Evolutionary conservation across 192 early-diverging fungal genomes (phyloP), one percentile per base, ranked within the genome.

Genomic region (Podila minutissima): DNA sequence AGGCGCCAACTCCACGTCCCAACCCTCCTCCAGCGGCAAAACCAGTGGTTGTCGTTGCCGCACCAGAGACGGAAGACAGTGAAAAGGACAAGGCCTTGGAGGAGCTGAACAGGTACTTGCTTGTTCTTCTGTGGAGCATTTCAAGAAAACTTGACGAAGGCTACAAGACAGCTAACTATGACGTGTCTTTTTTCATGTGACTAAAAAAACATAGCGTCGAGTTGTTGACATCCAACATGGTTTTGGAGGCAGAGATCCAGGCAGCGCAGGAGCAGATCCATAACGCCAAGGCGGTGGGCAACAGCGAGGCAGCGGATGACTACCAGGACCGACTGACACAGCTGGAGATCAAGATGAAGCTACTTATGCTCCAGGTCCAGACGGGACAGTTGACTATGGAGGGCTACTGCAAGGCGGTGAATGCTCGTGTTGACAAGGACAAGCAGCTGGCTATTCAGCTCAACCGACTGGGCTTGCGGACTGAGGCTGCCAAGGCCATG

Each of bases 301-400:
- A 67, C n/a, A 82, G 78, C 32, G 83, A 86, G 29, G 69, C 83
- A 3, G 88, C 88, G 17, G 92, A 93, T 10, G 91, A 93, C 48
- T 75, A 92, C 26, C 69, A 83, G 59, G 93, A 94, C 79, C 74
- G 88, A 51, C 88, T 93, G 71, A 82, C 82, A 38, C 88, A 86
- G 31, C 82, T 93, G 31, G 91, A 94, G 59, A 87, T 96, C 62
- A 92, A 93, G 67, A 90, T 92, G 87, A 89, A 94, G 69, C 76
- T 94, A 76, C 79, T 95, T 5, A 87, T 93, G 10, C 89, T 92
- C 3, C 79, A 88, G 63, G 93, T 95, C 3, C 90, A 92, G 67
- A 85, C 89, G 4, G 94, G 94, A 5, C 82, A 86, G 62, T 74
- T 95, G 57, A 89, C 91, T 4, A 93, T 95, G 86, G 87, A 87